Evolutionary conservation across 2,329 filamentous ascomycete genomes (phyloP).

Genomic region (Neoscytalidium dimidiatum): DNA sequence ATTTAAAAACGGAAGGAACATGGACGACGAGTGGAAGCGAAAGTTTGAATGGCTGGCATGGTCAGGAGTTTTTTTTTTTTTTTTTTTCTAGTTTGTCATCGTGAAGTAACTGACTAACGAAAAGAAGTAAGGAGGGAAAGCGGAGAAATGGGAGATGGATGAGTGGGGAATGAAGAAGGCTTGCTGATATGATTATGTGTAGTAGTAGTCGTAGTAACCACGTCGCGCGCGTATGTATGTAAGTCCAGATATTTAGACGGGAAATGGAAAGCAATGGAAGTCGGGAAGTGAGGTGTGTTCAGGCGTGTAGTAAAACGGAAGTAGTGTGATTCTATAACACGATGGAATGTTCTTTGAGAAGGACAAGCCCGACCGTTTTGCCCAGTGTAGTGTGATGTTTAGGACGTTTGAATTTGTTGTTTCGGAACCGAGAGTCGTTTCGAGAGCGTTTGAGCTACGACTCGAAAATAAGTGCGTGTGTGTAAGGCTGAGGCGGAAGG

Average conservation of each 20-base stretch:
- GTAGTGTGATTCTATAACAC: too few species aligned
- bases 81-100: background rate
- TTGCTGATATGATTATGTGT: background rate
- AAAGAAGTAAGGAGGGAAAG: background rate
- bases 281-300: too few species aligned
- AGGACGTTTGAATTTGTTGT: too few species aligned
- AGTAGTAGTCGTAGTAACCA: conserved; percentile 4
- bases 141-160: background rate
- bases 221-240: background rate
- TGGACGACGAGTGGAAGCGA: background rate
- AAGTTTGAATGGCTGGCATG: background rate
- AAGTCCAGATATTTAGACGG: background rate
- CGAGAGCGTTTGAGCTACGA: too few species aligned
- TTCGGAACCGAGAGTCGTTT: too few species aligned
- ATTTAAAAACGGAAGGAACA: background rate
- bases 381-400: too few species aligned
- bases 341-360: too few species aligned
- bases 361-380: too few species aligned
- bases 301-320: too few species aligned
- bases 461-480: too few species aligned
- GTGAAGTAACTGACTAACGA: background rate
- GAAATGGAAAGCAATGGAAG: too few species aligned
- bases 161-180: background rate
- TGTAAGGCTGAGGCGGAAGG: too few species aligned
- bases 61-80: background rate